phyloP scores from a whole-genome alignment of 495 filamentous ascomycete species.

The Hypoxylon rickii region DNA sequence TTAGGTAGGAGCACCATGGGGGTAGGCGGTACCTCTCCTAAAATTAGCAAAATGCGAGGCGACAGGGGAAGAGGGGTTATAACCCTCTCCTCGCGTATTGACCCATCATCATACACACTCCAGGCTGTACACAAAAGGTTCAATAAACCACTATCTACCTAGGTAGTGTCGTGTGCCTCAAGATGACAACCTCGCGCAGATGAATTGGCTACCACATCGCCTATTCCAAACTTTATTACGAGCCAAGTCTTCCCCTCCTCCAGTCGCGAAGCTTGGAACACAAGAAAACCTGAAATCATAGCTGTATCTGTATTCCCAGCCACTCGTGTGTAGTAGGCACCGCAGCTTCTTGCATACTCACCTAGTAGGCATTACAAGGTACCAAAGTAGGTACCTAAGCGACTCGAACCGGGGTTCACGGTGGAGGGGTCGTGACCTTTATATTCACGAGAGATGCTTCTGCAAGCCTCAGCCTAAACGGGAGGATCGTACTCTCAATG shows the following conservation, averaged over 20 bases:
- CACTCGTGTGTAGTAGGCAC: constrained; percentile 10
- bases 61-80: constrained; percentile 20
- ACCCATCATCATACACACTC: constrained; percentile 5
- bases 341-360: constrained; percentile 22
- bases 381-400: constrained; percentile 1
- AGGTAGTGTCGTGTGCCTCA: constrained; percentile 22
- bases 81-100: constrained; percentile 12
- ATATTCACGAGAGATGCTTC: constrained; percentile 21
- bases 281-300: constrained; percentile 14
- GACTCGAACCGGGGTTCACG: constrained; percentile 12
- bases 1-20: constrained; percentile 9
- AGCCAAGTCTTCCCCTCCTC: not conserved
- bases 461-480: constrained; percentile 42
- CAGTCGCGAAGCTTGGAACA: constrained; percentile 1
- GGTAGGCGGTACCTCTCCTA: constrained; percentile 21
- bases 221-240: constrained; percentile 12
- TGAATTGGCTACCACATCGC: constrained; percentile 4
- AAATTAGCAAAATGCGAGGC: constrained; percentile 20
- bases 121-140: constrained; percentile 11
- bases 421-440: constrained; percentile 28
- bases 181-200: constrained; percentile 3
- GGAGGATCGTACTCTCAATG: constrained; percentile 20
- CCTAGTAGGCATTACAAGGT: too few species aligned
- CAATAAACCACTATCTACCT: constrained; percentile 1
- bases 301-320: constrained; percentile 6